phyloP scores from a whole-genome alignment of 805 yeast genomes.

The Pichia kluyveri region DNA sequence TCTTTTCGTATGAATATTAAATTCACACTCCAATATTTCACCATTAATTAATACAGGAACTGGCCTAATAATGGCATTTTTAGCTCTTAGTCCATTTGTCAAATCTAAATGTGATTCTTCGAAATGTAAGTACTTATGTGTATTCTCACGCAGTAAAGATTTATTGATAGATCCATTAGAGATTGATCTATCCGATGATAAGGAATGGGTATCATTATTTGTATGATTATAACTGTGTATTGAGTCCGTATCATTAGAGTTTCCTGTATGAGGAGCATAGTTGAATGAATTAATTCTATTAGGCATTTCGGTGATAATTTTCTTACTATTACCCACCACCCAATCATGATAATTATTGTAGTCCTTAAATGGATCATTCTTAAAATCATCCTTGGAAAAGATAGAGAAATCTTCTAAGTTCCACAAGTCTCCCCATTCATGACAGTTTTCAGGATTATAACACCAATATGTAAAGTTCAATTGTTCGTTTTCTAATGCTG shows the following conservation, averaged over 20 bases:
- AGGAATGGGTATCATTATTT: background rate
- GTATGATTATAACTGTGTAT: background rate
- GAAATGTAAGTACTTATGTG: conserved; percentile 8
- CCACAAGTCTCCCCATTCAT: conserved; percentile 87
- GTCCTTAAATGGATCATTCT: background rate
- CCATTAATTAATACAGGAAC: conserved; percentile 63
- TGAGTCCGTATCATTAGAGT: background rate
- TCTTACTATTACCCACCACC: conserved; percentile 6
- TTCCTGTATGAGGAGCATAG: background rate
- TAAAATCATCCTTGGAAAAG: conserved; percentile 59
- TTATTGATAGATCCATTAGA: background rate
- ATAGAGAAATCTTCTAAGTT: conserved; percentile 90
- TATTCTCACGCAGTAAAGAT: background rate
- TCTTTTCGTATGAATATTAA: conserved; percentile 40
- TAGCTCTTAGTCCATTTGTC: conserved; percentile 58
- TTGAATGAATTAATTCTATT: too few relatives aligned
- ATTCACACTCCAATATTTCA: conserved; percentile 40
- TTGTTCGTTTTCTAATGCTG: conserved; percentile 67
- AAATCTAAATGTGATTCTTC: conserved; percentile 1
- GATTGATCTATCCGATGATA: background rate
- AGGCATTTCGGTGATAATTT: background rate
- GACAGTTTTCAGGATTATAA: conserved; percentile 63
- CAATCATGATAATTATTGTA: conserved; percentile 8
- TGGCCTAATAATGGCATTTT: conserved; percentile 71
- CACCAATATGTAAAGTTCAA: conserved; percentile 82